phyloP scores from a whole-genome alignment of 2,329 filamentous ascomycete species.

The Sphaerulina vaccinii region DNA sequence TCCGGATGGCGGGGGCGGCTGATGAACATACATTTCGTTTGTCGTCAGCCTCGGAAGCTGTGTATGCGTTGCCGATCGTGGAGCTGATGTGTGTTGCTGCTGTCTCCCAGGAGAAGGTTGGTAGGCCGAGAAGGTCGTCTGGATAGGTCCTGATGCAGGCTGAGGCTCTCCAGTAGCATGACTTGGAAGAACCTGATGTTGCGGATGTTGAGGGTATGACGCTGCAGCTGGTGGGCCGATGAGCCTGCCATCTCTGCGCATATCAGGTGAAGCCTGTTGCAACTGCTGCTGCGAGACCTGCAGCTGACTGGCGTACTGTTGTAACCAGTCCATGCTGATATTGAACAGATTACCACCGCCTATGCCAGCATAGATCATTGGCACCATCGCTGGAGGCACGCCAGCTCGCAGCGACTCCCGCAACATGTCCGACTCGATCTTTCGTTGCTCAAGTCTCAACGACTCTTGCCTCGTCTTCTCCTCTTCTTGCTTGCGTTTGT shows the following conservation, averaged over 20 bases:
- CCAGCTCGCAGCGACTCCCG: conserved; percentile 53
- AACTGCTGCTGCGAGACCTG: conserved; percentile 38
- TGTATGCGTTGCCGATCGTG: conserved; percentile 47
- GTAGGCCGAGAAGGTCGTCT: conserved; percentile 43
- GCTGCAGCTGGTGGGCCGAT: conserved; percentile 40
- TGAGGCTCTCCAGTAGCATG: conserved; percentile 38
- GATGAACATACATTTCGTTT: conserved; percentile 52
- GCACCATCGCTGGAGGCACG: conserved; percentile 52
- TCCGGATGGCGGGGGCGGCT: conserved; percentile 43
- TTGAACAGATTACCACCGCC: conserved; percentile 49
- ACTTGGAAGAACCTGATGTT: conserved; percentile 38
- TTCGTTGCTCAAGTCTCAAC: conserved; percentile 51
- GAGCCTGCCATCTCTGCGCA: conserved; percentile 42
- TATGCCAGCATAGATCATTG: conserved; percentile 55
- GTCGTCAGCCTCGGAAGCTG: conserved; percentile 53
- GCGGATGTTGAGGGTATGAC: conserved; percentile 26
- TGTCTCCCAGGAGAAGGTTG: conserved; percentile 27
- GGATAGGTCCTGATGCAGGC: conserved; percentile 36
- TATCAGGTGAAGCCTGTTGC: conserved; percentile 42
- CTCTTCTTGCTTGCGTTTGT: conserved; percentile 54
- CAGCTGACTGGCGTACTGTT: conserved; percentile 49
- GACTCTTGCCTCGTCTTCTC: conserved; percentile 54
- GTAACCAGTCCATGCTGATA: conserved; percentile 51
- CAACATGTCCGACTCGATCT: conserved; percentile 54
- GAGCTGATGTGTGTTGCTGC: conserved; percentile 40